Percentiles rank a stretch among this genome's conserved stretches.
phyloP scores from a whole-genome alignment of 176 grass and related monocot species.

The Melocanna baccifera region DNA sequence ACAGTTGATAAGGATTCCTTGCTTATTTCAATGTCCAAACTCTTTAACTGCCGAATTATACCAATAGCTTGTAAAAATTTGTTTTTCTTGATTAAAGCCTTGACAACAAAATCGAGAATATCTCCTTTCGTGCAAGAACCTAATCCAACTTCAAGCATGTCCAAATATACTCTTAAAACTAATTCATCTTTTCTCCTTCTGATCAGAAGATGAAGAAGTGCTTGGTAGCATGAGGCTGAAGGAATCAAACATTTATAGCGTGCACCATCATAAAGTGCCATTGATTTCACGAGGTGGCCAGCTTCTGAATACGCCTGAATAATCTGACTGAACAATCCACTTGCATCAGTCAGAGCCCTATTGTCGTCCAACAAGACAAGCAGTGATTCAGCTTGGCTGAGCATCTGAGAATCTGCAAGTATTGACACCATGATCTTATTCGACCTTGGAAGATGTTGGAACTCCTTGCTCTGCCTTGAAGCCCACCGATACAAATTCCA shows the following conservation, averaged over 20 bases:
- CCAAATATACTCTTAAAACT: conserved; percentile 66
- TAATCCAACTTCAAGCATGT: conserved; percentile 81
- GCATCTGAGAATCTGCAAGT: conserved; percentile 63
- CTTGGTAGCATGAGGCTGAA: conserved; percentile 56
- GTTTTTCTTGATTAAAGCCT: conserved; percentile 37
- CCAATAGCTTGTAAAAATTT: conserved; percentile 50
- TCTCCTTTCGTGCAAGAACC: conserved; percentile 48
- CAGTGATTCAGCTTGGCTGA: conserved; percentile 69
- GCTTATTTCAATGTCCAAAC: conserved; percentile 45
- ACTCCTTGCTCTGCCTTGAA: conserved; percentile 46
- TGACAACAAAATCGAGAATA: conserved; percentile 59
- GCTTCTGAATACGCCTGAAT: conserved; percentile 48
- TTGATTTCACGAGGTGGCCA: conserved; percentile 49
- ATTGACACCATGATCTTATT: conserved; percentile 70
- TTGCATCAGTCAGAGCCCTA: conserved; percentile 25
- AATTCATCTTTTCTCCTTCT: conserved; percentile 47
- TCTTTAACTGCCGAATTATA: conserved; percentile 60
- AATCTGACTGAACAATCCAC: conserved; percentile 48
- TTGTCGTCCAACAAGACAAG: conserved; percentile 42
- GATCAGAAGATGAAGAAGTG: conserved; percentile 61
- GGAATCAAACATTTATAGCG: conserved; percentile 48
- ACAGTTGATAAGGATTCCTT: conserved; percentile 47
- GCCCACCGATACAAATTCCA: conserved; percentile 84
- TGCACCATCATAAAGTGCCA: conserved; percentile 59
- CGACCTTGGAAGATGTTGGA: conserved; percentile 68